Base-by-base conservation (phyloP, 2,329 filamentous ascomycete genomes). In the Phyllosticta citriasiana region DNA sequence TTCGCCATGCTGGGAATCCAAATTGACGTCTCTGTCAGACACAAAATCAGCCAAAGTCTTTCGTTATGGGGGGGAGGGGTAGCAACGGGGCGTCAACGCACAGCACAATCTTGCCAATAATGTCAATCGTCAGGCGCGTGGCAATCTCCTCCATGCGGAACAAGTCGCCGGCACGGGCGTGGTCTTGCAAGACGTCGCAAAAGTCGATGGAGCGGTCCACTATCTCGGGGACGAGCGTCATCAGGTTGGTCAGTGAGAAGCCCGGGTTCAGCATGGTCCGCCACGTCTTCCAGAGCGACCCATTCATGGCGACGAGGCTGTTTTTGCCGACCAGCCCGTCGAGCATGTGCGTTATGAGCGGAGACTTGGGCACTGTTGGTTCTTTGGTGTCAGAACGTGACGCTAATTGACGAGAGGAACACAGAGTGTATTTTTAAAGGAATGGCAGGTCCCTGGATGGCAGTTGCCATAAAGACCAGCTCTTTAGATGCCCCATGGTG, bases 271-370 rank as follows among this genome's bases (percentile, higher is more conserved):
- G 69, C 24, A 66, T 65, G n/a, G 52, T 35, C 26, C 65, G 61
- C 64, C 66, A 65, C 2, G 25, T 53, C 58, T 70, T 70, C 67
- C 68, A 68, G 10, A 58, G 58, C 2, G 66, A 25, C 22, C 67
- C 68, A 22, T 68, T 63, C 60, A 66, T 57, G 47, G 57, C 51
- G 14, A 61, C 55, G 14, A 61, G 59, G 27, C 71, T 72, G 14
- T 47, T 19, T 47, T n/a, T 16, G 16, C 40, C 40, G 14, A 47
- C 40, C 5, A 47, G 40, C 7, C 40, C n/a, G 40, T 47, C 40
- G 40, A 47, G 40, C 24, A 54, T 26, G 52, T 54, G 24, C 14
- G 14, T 30, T 14, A 54, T 25, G 16, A 54, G 52, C 16, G 52
- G 52, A 14, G 40, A 47, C 4, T 47, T 47, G 14, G 40, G 40